Base-by-base conservation (phyloP, 768 basidiomycete genomes). In the Trametes coccinea region DNA sequence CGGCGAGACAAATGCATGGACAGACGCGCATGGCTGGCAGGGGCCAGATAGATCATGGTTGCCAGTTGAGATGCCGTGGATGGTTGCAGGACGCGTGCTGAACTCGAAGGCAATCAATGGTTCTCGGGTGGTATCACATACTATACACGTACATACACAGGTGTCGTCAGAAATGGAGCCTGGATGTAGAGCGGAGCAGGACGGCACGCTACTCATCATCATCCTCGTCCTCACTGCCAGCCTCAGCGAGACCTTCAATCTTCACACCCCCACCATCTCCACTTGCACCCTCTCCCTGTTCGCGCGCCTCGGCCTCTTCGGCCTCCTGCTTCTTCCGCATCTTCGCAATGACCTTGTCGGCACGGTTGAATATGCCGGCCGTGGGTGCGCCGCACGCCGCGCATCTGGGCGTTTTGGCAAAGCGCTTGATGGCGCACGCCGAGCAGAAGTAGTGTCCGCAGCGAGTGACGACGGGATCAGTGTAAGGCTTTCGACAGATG, bases 391-490 rank as follows among this genome's bases (percentile, higher is more conserved):
- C 91, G 71, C 97, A 99, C 9, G 95, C 97, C 54, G 93, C 82
- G 67, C 97, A 99, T 75, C 95, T 98, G 2, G 93, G 93, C 47
- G 93, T 98, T 79, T 89, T 96, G 41, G 88, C 86, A 69, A 89
- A 98, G 53, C 97, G 85, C 74, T 93, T 93, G 77, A 98, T 94
- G 30, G 97, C 97, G 73, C 97, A 98, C 45, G 89, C 82, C 51
- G 91, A 92, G 75, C 95, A 96, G 74, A 93, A 98, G 77, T 96
- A 98, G 74, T 98, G 97, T 3, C 91, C 93, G 75, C 97, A 99
- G 55, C 93, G 89, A 43, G 97, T 98, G 51, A 93, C 93, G 61
- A 99, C 85, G 16, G 97, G 96, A 68, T 97, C 93, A 11, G 89
- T 95, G 76, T 95, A 98, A 55, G 87, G 89, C 70, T 97, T 90